Evolutionary conservation across 805 yeast genomes (phyloP), one percentile per base, ranked within the genome.

Genomic region (Scheffersomyces spartinae): DNA sequence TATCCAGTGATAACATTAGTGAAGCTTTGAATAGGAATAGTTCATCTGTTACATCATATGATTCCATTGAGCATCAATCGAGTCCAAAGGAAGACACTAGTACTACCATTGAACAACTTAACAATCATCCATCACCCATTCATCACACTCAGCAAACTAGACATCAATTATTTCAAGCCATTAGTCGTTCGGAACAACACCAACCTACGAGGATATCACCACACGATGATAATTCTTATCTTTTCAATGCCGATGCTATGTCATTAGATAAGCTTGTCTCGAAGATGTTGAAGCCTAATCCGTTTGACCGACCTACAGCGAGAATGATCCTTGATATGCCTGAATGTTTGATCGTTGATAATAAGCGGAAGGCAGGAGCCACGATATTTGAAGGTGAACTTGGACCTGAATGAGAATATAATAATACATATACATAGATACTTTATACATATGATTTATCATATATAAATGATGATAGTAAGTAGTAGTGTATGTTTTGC

Each of bases 351-450:
- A 68, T 75, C 31, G 86, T 91, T 20, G 95, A 86, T 36, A 53
- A 65, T 28, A 66, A 88, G 32, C 64, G 95, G 26, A 80, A 79
- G 45, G 82, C 94, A 5, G 95, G 97, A 4, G 95, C 96, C 3
- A 79, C 86, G 2, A 80, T 91, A 34, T 91, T 77, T 42, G 98
- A 88, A 55, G 97, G 96, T 11, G 96, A 91, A 38, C 85, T 68
- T 47, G 98, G 97, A 0, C 95, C 96, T 7, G n/a, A 19, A 33
- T n/a, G 21, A 19, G 11, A 19, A 19, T n/a, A n/a, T n/a, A n/a
- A n/a, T n/a, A n/a, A n/a, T n/a, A n/a, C n/a, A n/a, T n/a, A n/a
- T n/a, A n/a, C n/a, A n/a, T n/a, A n/a, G n/a, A n/a, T n/a, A n/a
- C n/a, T n/a, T n/a, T n/a, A n/a, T n/a, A n/a, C n/a, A n/a, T n/a